A percentile compares a stretch with the other conserved stretches of the same genome.
phyloP scores from a whole-genome alignment of 2,329 filamentous ascomycete genomes.

The Lanzia echinophila region DNA sequence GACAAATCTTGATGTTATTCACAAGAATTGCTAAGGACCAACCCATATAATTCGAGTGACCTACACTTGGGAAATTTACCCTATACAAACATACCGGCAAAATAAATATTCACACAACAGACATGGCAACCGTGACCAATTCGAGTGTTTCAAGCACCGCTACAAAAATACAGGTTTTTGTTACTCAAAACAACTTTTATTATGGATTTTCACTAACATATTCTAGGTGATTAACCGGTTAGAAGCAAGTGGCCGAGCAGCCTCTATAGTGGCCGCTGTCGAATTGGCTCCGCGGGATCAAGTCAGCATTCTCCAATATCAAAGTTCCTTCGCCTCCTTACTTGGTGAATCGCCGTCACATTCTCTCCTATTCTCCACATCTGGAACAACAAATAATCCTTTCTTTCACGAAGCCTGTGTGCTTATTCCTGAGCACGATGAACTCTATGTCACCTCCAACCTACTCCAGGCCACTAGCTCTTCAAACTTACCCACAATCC shows the following conservation, averaged over 20 bases:
- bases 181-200: background rate
- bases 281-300: constrained; percentile 17
- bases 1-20: too few species aligned
- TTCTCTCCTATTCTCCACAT: constrained; percentile 38
- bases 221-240: background rate
- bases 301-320: constrained; percentile 34
- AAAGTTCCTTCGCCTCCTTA: constrained; percentile 32
- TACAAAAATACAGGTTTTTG: constrained; percentile 7
- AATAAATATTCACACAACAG: background rate
- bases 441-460: constrained; percentile 41
- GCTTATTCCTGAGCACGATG: constrained; percentile 33
- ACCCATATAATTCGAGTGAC: too few species aligned
- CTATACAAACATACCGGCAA: background rate
- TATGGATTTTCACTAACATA: background rate
- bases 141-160: constrained; percentile 1
- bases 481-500: constrained; percentile 36
- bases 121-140: constrained; percentile 13
- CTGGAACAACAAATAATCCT: constrained; percentile 35
- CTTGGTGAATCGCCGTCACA: constrained; percentile 32
- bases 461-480: constrained; percentile 34
- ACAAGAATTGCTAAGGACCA: too few species aligned
- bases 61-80: background rate
- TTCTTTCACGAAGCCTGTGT: constrained; percentile 43
- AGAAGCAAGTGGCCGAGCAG: background rate
- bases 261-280: constrained; percentile 11